Base-by-base conservation (phyloP, 2,329 filamentous ascomycete species). In the Cladosporium austrohemisphaericum region DNA sequence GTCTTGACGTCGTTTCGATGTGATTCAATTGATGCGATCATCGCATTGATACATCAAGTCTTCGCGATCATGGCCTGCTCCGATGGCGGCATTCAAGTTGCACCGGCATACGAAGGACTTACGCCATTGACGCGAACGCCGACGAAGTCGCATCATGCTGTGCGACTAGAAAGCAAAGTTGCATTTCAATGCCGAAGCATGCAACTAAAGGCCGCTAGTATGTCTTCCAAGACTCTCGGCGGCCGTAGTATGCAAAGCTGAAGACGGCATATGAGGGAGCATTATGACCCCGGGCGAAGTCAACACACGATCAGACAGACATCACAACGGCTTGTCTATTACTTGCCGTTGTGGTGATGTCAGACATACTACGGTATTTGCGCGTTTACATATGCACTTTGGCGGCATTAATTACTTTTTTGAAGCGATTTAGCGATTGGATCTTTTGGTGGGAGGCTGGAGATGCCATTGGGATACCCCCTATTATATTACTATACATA, bases 141-240 rank as follows among this genome's bases (percentile, higher is more conserved):
- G n/a, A n/a, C n/a, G n/a, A n/a, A n/a, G n/a, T n/a, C n/a, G n/a
- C n/a, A 16, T 19, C 25, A 29, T 8, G 26, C 14, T 13, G 26
- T 19, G 26, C 16, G 23, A 41, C 26, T 29, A 11, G 25, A 25
- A 19, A 11, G 29, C 29, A 31, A 33, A 38, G 26, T 35, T 29
- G 35, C 25, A 35, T 25, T 47, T 33, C 44, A 47, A 11, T 47
- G 44, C 26, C 33, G 32, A 20, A 37, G 32, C 32, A 37, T 47
- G 44, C 44, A 47, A 19, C 44, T 47, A 23, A 38, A 41, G 2
- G 25, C 44, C 44, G 44, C 44, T 38, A 47, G 38, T 13, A 25
- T 18, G 23, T 37, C n/a, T 47, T 33, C 44, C 44, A 47, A 47
- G 44, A 47, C 35, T 32, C 44, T 47, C 35, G 44, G 44, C 44